These are phyloP conservation scores for Oryza coarctata DNA, from an alignment of 176 grass and related monocot species.

Conservation along the genomic window DNA sequence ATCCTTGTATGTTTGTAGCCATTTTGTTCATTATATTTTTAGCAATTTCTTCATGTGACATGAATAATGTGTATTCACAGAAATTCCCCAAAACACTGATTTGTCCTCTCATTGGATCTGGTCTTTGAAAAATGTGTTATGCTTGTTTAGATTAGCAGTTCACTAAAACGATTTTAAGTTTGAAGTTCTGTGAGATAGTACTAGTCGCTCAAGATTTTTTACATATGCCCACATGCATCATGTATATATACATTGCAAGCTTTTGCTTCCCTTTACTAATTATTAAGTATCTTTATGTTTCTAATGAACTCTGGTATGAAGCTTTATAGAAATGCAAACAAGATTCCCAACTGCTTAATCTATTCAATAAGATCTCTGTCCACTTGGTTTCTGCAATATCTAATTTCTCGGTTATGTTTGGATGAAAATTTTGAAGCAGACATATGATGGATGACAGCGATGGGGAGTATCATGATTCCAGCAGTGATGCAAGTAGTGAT, in stretches of 20 bases:
- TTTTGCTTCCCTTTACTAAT: neutral
- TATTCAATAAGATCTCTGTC: neutral
- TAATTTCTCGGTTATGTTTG: constrained; percentile 7
- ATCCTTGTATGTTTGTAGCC: neutral
- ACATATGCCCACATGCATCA: neutral
- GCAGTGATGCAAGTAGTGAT: constrained; percentile 50
- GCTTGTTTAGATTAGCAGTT: neutral
- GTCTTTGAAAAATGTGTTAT: neutral
- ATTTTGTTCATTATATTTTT: neutral
- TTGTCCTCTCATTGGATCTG: neutral
- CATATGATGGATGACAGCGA: constrained; percentile 40
- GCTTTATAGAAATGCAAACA: neutral
- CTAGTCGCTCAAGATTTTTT: neutral
- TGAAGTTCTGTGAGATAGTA: too few species aligned
- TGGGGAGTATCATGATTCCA: constrained; percentile 45
- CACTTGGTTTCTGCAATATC: neutral
- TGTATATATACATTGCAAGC: neutral
- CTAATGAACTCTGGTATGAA: neutral
- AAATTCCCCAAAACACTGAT: neutral
- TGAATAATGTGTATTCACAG: neutral
- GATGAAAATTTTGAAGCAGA: constrained; percentile 29
- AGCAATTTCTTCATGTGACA: neutral
- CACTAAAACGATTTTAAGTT: neutral
- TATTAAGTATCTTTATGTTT: neutral
- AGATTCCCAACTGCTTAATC: neutral